Base-by-base conservation (phyloP, 2,329 filamentous ascomycete genomes). In the Penicillium sp. region DNA sequence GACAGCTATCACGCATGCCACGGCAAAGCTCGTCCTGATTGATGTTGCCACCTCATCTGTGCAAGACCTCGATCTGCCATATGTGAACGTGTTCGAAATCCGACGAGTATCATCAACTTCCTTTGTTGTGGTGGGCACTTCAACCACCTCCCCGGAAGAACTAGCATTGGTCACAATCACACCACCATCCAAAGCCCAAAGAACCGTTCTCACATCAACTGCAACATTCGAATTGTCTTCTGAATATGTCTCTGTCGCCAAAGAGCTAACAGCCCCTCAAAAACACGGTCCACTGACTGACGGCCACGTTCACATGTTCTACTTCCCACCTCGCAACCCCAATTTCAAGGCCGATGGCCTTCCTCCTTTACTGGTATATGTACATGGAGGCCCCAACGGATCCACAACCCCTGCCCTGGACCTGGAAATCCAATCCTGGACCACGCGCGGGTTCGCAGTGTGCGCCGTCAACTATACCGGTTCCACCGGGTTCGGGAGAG, bases 361-460 rank as follows among this genome's bases (percentile, higher is more conserved):
- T 0, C 82, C 82, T 1, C 81, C 83, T 1, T 70, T 84, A 1
- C 78, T 85, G 24, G 71, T 84, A 47, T 72, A 69, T 3, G 74
- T 78, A 0, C 83, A 85, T 35, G 83, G 82, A 5, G 83, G 82
- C 0, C 66, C 83, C 77, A n/a, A 84, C 79, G 0, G 70, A 1
- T 75, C 78, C 52, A 71, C 69, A 0, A 71, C 75, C 0, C 75
- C 78, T 0, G 80, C 80, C 0, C 71, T 85, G 0, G 69, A 73
- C 13, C 67, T 83, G 7, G 67, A 71, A 21, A 74, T 73, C 3
- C 83, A 85, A 63, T 84, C 81, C 63, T 83, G 79, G 62, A 84
- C 82, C 0, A 80, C 81, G 4, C 73, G 83, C 13, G 83, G 83
- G 4, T 85, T 80, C 53, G 82, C 81, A 1, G 78, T 78, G 48